These are phyloP conservation scores for Penicillium psychrofluorescens DNA, from an alignment of 495 filamentous ascomycete species.

Conservation along the genomic window DNA sequence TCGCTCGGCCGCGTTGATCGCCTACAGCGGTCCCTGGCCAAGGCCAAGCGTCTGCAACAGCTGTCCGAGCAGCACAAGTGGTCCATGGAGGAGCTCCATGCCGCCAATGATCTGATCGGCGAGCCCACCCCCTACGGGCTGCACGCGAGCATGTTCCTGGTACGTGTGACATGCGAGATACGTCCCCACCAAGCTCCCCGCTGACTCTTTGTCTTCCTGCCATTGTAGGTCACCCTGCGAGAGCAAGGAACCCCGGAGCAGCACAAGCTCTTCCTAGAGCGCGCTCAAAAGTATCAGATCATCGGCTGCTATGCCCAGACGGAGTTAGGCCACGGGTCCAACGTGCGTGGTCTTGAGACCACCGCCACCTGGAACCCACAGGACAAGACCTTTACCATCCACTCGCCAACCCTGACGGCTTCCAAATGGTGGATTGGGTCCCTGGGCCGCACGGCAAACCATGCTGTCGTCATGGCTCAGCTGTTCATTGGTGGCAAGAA, in stretches of 20 bases:
- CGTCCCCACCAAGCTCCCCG: too few species aligned
- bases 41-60: constrained; percentile 59
- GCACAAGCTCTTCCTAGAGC: constrained; percentile 58
- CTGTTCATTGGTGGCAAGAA: constrained; percentile 54
- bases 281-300: constrained; percentile 54
- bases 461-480: constrained; percentile 71
- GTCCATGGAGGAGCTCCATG: constrained; percentile 51
- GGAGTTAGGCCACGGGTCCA: constrained; percentile 67
- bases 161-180: constrained; percentile 11
- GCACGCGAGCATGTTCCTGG: constrained; percentile 61
- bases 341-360: constrained; percentile 68
- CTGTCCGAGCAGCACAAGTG: constrained; percentile 55
- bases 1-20: constrained; percentile 56
- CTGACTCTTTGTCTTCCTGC: too few species aligned
- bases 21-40: constrained; percentile 53
- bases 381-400: constrained; percentile 62
- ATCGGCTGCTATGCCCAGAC: constrained; percentile 76
- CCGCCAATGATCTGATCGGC: constrained; percentile 53
- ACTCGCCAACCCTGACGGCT: constrained; percentile 59
- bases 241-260: constrained; percentile 66
- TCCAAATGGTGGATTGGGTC: constrained; percentile 79
- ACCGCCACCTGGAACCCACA: constrained; percentile 62
- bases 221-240: constrained; percentile 49
- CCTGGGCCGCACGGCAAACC: constrained; percentile 63
- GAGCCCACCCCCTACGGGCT: constrained; percentile 63